phyloP scores from a whole-genome alignment of 2,329 filamentous ascomycete species.

The Pseudogymnoascus sp. region DNA sequence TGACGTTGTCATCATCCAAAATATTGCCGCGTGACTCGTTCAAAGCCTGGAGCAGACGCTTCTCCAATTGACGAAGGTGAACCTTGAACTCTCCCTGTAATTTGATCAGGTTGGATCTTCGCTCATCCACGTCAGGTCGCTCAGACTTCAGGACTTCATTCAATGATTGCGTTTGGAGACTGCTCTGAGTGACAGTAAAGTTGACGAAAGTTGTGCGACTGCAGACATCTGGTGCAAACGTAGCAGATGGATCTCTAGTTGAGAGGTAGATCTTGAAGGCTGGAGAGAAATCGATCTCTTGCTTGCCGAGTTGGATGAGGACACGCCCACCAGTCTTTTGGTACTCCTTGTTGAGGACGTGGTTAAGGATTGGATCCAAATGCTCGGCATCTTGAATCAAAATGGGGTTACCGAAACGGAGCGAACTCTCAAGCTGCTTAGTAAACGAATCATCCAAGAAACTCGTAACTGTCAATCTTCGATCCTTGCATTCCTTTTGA shows the following conservation, averaged over 20 bases:
- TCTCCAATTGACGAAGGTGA: conserved; percentile 92
- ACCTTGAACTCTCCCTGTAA: conserved; percentile 98
- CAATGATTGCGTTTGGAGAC: conserved; percentile 92
- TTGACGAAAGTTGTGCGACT: conserved; percentile 98
- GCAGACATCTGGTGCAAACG: conserved; percentile 93
- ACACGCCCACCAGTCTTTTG: conserved; percentile 97
- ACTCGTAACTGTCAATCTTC: conserved; percentile 90
- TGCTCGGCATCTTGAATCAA: conserved; percentile 98
- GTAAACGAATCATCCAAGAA: conserved; percentile 98
- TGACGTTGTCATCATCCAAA: conserved; percentile 94
- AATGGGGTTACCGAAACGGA: conserved; percentile 97
- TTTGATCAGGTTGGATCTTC: conserved; percentile 95
- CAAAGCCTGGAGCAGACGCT: conserved; percentile 83
- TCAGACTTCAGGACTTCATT: conserved; percentile 97
- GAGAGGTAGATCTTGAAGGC: conserved; percentile 93
- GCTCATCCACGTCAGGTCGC: conserved; percentile 92
- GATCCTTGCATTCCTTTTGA: conserved; percentile 87
- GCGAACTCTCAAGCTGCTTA: conserved; percentile 92
- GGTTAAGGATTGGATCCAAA: conserved; percentile 92
- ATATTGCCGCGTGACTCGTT: conserved; percentile 98
- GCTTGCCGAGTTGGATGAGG: conserved; percentile 94
- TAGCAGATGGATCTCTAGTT: conserved; percentile 90
- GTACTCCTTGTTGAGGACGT: conserved; percentile 98
- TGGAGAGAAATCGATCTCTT: conserved; percentile 98
- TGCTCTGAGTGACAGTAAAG: conserved; percentile 98